Base-by-base conservation (phyloP, 2,329 filamentous ascomycete genomes). In the Tolypocladium cylindrosporum region DNA sequence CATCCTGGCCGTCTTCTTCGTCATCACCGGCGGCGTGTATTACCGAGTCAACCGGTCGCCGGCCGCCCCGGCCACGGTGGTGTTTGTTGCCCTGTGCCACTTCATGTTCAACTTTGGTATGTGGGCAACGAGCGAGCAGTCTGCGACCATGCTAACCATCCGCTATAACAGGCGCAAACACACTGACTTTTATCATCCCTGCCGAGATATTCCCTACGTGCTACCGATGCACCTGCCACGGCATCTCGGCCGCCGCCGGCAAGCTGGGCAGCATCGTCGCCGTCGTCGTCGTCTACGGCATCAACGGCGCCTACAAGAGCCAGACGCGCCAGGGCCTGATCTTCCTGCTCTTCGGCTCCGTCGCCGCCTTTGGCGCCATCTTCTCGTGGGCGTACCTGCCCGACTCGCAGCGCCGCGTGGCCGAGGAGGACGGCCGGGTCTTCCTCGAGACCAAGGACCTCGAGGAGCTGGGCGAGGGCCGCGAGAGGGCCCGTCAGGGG, bases 191-290 rank as follows among this genome's bases (percentile, higher is more conserved):
- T 64, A 80, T 86, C 57, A 79, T 87, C 19, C 83, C 84, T 1
- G 83, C 82, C 48, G 84, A 87, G 65, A 79, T 85, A 48, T 88
- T 87, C 66, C 83, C 83, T 0, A 87, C 84, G 2, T 77, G 79
- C 61, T 86, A 85, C 63, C 79, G 84, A 45, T 83, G 79, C 55
- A 84, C 83, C 0, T 85, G 82, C 59, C 82, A 85, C 64, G 83
- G 82, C 31, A 82, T 86, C 56, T 83, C 82, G 0, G 83, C 83
- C 0, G 83, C 83, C 0, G 77, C 78, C 0, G 83, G 83, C 13
- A 86, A 86, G 64, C 68, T 82, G 1, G 83, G 82, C 31, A 80
- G 79, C 59, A 77, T 85, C 55, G 68, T 80, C 6, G 79, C 78
- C 55, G 72, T 81, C 21, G 64, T 80, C 14, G 71, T 81, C 34